Percentiles rank a stretch among this genome's conserved stretches.
phyloP scores from a whole-genome alignment of 345 rosid species.

The Geranium brycei region DNA sequence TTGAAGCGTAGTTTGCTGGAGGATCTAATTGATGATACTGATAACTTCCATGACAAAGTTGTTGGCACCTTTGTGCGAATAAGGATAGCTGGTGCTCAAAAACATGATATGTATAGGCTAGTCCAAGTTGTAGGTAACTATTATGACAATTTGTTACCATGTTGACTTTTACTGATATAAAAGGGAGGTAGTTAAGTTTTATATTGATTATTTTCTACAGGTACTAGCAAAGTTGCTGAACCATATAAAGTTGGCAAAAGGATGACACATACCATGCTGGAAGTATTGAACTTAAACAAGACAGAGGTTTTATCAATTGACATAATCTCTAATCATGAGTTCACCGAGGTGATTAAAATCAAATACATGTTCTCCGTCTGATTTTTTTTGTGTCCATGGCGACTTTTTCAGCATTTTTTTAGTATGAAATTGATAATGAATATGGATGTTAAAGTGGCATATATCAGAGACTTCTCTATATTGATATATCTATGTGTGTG shows the following conservation, averaged over 20 bases:
- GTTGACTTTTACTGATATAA: conserved; percentile 3
- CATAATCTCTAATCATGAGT: conserved; percentile 94
- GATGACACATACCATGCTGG: conserved; percentile 57
- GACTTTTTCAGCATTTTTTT: background rate
- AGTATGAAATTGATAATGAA: background rate
- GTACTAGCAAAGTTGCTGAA: conserved; percentile 70
- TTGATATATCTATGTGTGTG: background rate
- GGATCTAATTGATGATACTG: conserved; percentile 63
- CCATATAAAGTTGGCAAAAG: conserved; percentile 91
- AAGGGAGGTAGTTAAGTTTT: conserved; percentile 4
- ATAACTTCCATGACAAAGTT: conserved; percentile 70
- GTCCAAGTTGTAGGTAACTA: conserved; percentile 86
- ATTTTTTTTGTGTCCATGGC: conserved; percentile 1
- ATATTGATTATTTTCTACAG: conserved; percentile 27
- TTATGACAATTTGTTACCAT: conserved; percentile 8
- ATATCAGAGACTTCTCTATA: background rate
- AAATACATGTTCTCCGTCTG: background rate
- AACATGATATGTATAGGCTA: conserved; percentile 95
- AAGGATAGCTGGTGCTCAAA: conserved; percentile 68
- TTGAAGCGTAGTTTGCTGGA: conserved; percentile 81
- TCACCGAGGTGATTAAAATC: conserved; percentile 61
- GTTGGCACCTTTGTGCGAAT: conserved; percentile 83
- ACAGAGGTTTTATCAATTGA: conserved; percentile 78
- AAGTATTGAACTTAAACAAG: conserved; percentile 83
- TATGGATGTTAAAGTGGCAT: background rate